These are phyloP conservation scores for Apiotrichum domesticum DNA, from an alignment of 1,284 basidiomycete species.

Conservation along the genomic window DNA sequence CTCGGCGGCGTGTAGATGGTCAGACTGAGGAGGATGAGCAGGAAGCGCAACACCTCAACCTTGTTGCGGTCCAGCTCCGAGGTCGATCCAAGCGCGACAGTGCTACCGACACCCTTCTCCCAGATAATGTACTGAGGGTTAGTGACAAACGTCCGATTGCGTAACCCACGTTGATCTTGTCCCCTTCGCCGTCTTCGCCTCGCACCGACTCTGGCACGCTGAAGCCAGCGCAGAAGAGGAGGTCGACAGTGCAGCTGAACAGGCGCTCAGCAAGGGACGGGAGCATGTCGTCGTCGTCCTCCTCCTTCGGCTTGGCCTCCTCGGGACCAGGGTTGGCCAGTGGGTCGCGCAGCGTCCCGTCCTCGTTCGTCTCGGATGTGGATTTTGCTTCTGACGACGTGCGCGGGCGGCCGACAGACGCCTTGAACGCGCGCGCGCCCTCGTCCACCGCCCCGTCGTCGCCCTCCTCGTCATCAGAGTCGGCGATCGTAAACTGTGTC, in stretches of 20 bases:
- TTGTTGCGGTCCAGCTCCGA: slow-evolving; percentile 70
- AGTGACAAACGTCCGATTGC: neutral
- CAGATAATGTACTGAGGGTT: slow-evolving; percentile 52
- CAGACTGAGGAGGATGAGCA: slow-evolving; percentile 75
- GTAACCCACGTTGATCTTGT: slow-evolving; percentile 64
- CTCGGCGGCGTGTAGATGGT: slow-evolving; percentile 75
- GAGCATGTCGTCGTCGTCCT: slow-evolving; percentile 45
- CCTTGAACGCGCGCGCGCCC: slow-evolving; percentile 52
- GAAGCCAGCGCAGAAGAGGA: slow-evolving; percentile 86
- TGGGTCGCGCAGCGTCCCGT: slow-evolving; percentile 21
- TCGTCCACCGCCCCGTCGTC: slow-evolving; percentile 56
- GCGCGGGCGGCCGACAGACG: slow-evolving; percentile 18
- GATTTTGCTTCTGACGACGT: slow-evolving; percentile 22
- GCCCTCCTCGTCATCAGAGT: slow-evolving; percentile 63
- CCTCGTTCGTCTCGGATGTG: slow-evolving; percentile 8
- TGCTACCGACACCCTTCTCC: slow-evolving; percentile 85
- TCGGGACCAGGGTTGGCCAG: slow-evolving; percentile 22
- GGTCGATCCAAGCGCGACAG: slow-evolving; percentile 62
- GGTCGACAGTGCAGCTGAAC: slow-evolving; percentile 69
- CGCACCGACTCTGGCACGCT: slow-evolving; percentile 72
- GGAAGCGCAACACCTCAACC: slow-evolving; percentile 74
- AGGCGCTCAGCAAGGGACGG: slow-evolving; percentile 73
- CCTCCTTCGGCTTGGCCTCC: slow-evolving; percentile 8
- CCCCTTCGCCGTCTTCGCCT: slow-evolving; percentile 55
- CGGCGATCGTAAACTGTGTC: slow-evolving; percentile 71